Evolutionary conservation across 108 stramenopile species (phyloP), one percentile per base, ranked within the genome.

Genomic region (Nitzschia sp.): DNA sequence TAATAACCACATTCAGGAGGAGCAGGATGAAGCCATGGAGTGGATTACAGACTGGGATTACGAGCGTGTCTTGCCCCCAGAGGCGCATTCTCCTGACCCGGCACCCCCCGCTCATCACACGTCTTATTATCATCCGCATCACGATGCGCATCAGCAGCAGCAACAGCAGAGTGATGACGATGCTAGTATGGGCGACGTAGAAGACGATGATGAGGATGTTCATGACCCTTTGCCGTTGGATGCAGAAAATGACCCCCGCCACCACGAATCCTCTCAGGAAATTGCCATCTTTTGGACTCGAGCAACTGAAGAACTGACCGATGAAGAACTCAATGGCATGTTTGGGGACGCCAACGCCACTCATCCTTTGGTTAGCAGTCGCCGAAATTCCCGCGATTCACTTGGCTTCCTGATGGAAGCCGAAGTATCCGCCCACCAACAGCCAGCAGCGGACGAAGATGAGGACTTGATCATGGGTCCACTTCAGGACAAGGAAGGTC

Each of bases 1-100:
- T n/a, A n/a, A n/a, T n/a, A n/a, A n/a, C n/a, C n/a, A n/a, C n/a
- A n/a, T n/a, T n/a, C n/a, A n/a, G n/a, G n/a, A n/a, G n/a, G 61
- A 62, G 6, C 38, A 45, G 0, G 61, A 67, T 67, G 66, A 67
- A 38, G 54, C 51, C 27, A 42, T 38, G 54, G 66, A 67, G 21
- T 67, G 66, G 66, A 67, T 67, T 26, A 48, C 47, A 0, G 66
- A 67, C 25, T 67, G 66, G 66, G 66, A 67, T 25, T 67, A 67
- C 34, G 48, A 67, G 33, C 53, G 66, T 15, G 55, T 66, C 26
- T 33, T 28, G 17, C 47, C 23, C 23, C 26, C 23, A 13, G 26
- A 35, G 23, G 23, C 35, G 23, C n/a, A 11, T 24, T 34, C 34
- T 4, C 19, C 9, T 4, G 19, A 38, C 9, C 11, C 33, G 36